phyloP scores from a whole-genome alignment of 1,284 basidiomycete species.

The Microbotryum silenes-acaulis region DNA sequence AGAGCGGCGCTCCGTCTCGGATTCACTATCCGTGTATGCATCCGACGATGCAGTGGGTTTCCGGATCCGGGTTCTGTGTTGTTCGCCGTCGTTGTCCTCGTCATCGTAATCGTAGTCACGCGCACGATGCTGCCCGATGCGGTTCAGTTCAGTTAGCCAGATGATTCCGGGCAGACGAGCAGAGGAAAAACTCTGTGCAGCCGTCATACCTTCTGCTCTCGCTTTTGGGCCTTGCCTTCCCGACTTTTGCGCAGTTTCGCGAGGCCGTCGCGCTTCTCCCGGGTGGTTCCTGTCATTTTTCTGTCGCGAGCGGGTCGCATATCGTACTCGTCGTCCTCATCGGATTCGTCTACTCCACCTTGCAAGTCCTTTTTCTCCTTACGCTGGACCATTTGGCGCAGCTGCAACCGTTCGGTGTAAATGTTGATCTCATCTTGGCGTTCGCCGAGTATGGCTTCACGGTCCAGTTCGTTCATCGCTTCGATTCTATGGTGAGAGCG shows the following conservation, averaged over 20 bases:
- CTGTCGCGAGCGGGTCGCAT: conserved; percentile 12
- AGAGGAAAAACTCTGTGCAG: conserved; percentile 10
- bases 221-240: conserved; percentile 49
- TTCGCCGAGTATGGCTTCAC: conserved; percentile 73
- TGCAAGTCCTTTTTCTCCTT: conserved; percentile 62
- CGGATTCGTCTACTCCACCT: conserved; percentile 42
- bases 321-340: conserved; percentile 2
- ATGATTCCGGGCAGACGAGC: no score
- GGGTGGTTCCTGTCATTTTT: conserved; percentile 65
- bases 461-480: conserved; percentile 72
- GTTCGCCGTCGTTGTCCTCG: conserved; percentile 22
- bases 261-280: conserved; percentile 70
- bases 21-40: conserved; percentile 1
- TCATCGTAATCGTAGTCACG: conserved; percentile 4
- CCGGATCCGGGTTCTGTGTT: neutral
- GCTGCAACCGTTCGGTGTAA: no score
- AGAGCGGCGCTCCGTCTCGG: neutral
- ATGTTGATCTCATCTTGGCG: conserved; percentile 69
- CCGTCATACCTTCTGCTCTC: conserved; percentile 31
- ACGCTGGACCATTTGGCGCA: conserved; percentile 42
- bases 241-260: conserved; percentile 74
- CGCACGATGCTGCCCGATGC: neutral
- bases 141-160: neutral
- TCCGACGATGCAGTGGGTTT: neutral
- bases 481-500: conserved; percentile 53